A percentile compares a stretch with the other conserved stretches of the same genome.
Conservation (phyloP, 1,284 basidiomycete species). For the Leccinum pachyderme region DNA sequence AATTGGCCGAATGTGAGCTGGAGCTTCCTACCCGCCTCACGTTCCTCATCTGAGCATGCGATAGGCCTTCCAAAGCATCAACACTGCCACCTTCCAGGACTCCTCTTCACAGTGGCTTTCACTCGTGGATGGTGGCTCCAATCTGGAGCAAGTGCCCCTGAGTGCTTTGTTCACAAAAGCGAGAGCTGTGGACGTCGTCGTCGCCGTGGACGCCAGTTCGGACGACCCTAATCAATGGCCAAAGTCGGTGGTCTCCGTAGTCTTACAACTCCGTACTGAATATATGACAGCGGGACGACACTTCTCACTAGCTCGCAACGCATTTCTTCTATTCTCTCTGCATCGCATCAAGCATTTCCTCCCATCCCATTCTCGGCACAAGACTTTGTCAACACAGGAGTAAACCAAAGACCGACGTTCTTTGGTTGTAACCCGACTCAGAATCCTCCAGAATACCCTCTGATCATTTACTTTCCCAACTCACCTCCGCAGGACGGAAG, state of each 20-base stretch:
- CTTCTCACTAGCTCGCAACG: conserved; percentile 42
- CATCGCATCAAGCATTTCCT: conserved; percentile 61
- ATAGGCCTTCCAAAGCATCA: conserved; percentile 53
- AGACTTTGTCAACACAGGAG: conserved; percentile 60
- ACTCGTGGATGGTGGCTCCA: conserved; percentile 60
- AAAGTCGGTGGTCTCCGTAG: conserved; percentile 46
- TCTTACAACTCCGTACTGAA: conserved; percentile 1
- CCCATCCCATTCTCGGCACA: conserved; percentile 53
- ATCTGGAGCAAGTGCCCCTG: conserved; percentile 64
- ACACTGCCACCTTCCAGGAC: conserved; percentile 45
- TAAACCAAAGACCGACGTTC: conserved; percentile 70
- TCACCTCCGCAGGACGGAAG: conserved; percentile 58
- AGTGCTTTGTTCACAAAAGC: conserved; percentile 63
- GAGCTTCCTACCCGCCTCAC: background rate
- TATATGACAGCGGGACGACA: conserved; percentile 46
- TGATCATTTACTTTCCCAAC: conserved; percentile 65
- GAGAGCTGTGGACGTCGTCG: conserved; percentile 62
- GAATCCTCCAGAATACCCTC: conserved; percentile 50
- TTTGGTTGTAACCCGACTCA: conserved; percentile 69
- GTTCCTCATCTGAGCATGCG: background rate
- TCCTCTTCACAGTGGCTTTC: conserved; percentile 49
- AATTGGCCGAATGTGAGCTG: conserved; percentile 59
- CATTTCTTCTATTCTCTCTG: conserved; percentile 43
- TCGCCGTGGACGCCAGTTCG: conserved; percentile 66
- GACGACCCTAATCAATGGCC: conserved; percentile 64